Evolutionary conservation across 2,329 filamentous ascomycete species (phyloP), one percentile per base, ranked within the genome.

Genomic region (Cordyceps tenuipes): DNA sequence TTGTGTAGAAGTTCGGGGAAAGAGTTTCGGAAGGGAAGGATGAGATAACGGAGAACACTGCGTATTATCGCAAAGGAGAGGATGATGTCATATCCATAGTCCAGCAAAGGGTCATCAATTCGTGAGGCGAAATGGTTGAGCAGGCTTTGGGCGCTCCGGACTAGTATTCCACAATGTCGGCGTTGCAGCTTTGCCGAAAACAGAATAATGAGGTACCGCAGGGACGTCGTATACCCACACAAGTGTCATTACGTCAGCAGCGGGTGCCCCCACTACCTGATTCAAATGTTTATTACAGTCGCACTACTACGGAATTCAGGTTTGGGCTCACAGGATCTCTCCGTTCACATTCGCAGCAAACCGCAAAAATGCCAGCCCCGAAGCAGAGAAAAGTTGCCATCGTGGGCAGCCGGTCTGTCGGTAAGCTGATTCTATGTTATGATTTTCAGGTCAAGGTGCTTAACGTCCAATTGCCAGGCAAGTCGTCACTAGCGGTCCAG

Each of bases 361-460:
- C 23, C n/a, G 46, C 41, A 44, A 46, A 69, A 65, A 90, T 90
- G 86, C 80, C 86, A 66, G 77, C 87, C 52, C 83, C 86, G 62
- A 96, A 96, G 76, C 91, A 96, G 76, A 83, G 92, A 70, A 97
- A 97, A 82, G 88, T 97, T 73, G 92, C 92, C 75, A 93, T 97
- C 76, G 91, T 97, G 64, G 92, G 92, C 77, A 95, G 90, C 77
- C 87, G 92, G 70, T 94, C 92, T 63, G 92, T 97, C 71, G 80
- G 80, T 82, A 69, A 61, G 77, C 74, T 12, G 44, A 57, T 55
- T 5, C 46, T 50, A 3, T 3, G 5, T 10, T 59, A 7, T 9
- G 17, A 13, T 9, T 19, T 3, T 41, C 9, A 21, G 12, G 17
- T 9, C 21, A 41, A 15, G 31, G 10, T 46, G 39, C 13, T 51